Base-by-base conservation (phyloP, 176 grass and related monocot species). In the Hsuehochloa calcarea region DNA sequence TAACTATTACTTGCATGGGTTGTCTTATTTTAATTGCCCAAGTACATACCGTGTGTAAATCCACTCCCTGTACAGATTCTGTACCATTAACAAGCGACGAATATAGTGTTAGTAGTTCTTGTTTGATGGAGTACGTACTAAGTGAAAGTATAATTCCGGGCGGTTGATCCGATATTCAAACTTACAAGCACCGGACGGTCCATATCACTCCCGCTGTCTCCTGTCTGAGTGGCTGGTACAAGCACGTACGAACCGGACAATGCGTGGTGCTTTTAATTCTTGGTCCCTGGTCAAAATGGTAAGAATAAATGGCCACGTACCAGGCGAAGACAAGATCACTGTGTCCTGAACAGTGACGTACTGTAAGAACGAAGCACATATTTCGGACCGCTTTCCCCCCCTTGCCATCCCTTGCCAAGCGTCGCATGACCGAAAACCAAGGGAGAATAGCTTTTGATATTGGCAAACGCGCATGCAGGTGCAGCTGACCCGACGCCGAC, bases 401-500 rank as follows among this genome's bases (percentile, higher is more conserved):
- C 2, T 44, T 17, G 51, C 26, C 15, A 10, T 13, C 15, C 26
- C 14, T 4, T 8, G 62, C 5, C 60, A 63, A 63, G 60, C 60
- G 29, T 66, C 4, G 64, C 64, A 8, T 38, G 31, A 6, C 27
- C 6, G 27, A 2, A 27, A 67, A 67, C 3, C 26, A 1, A 8
- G 58, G 22, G 34, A 4, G 64, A 38, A 10, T 7, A 10, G 16
- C 16, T 20, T 37, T 25, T 6, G 52, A 31, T 54, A 62, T 46
- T 19, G 52, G 39, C 68, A 19, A 31, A 14, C 23, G 38, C 47
- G 67, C 74, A 44, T n/a, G 20, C 37, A 41, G n/a, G n/a, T 13
- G 61, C 55, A 12, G 65, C 77, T 15, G 85, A 54, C 8, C 85
- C 85, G 85, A 59, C 39, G 72, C 65, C 86, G 86, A 27, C 80